Percentiles rank a stretch among this genome's conserved stretches.
Conservation (phyloP, 225 moss, liverwort and hornwort species). For the Anthoceros angustus region DNA sequence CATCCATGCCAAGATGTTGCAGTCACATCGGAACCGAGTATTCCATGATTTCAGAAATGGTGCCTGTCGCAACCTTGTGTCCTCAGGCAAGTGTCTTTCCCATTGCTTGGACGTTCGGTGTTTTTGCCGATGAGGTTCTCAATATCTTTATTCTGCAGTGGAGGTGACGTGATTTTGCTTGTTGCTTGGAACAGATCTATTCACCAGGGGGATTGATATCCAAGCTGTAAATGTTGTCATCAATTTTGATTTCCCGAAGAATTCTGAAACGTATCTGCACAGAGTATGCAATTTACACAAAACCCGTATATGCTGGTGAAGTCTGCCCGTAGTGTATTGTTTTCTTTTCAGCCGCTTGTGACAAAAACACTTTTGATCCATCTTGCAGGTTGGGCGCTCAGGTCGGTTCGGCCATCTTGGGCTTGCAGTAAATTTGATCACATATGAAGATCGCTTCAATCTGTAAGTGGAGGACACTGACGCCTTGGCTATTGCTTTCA, state of each 20-base stretch:
- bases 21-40: background rate
- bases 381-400: background rate
- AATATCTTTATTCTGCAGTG: too few species aligned
- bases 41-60: constrained; percentile 5
- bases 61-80: constrained; percentile 1
- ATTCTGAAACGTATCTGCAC: constrained; percentile 3
- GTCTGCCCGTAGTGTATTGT: background rate
- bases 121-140: too few species aligned
- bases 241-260: background rate
- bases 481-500: background rate
- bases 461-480: background rate
- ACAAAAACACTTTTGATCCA: background rate
- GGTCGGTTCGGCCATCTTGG: background rate
- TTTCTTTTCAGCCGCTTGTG: background rate
- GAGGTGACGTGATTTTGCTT: too few species aligned
- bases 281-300: background rate
- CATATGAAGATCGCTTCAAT: background rate
- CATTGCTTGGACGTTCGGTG: too few species aligned
- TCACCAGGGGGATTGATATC: background rate
- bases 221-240: constrained; percentile 4
- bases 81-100: background rate
- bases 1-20: constrained; percentile 1
- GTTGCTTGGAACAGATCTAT: background rate
- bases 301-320: background rate
- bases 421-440: background rate